phyloP scores from a whole-genome alignment of 2,329 filamentous ascomycete genomes.

The Acrocalymma vagum region DNA sequence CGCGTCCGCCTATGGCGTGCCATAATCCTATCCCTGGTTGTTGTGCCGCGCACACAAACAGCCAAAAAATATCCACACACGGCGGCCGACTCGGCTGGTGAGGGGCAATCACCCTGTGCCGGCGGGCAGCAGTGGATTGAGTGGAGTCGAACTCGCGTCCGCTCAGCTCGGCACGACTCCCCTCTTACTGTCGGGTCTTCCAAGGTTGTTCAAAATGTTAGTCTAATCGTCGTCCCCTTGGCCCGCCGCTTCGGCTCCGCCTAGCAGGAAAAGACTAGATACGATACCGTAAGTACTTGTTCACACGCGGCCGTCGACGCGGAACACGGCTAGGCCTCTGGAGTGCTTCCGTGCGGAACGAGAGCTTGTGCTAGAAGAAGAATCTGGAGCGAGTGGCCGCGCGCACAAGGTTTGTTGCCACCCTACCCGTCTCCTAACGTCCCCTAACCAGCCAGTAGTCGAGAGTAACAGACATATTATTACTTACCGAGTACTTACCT shows the following conservation, averaged over 20 bases:
- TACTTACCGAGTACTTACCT: slow-evolving; percentile 7
- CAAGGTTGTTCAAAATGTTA: too few relatives aligned
- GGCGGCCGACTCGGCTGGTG: slow-evolving; percentile 28
- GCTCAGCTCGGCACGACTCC: slow-evolving; percentile 24
- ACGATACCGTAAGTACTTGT: too few relatives aligned
- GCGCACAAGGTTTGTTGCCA: too few relatives aligned
- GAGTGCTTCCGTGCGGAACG: slow-evolving; percentile 29
- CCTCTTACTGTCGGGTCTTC: slow-evolving; percentile 13
- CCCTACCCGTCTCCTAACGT: too few relatives aligned
- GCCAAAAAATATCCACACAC: slow-evolving; percentile 10
- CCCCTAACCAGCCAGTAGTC: too few relatives aligned
- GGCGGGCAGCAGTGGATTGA: slow-evolving; percentile 6
- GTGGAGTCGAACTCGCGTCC: slow-evolving; percentile 13
- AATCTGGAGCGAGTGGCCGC: too few relatives aligned
- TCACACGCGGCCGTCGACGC: slow-evolving; percentile 38
- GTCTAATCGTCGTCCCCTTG: too few relatives aligned
- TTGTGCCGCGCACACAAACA: too few relatives aligned
- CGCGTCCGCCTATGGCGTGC: slow-evolving; percentile 13
- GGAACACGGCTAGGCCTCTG: slow-evolving; percentile 29
- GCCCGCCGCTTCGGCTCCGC: slow-evolving; percentile 7
- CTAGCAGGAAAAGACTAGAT: slow-evolving; percentile 30
- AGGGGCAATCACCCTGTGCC: slow-evolving; percentile 15
- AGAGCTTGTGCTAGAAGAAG: too few relatives aligned
- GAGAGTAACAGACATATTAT: slow-evolving; percentile 17
- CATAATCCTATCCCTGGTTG: slow-evolving; percentile 28